Conservation (phyloP, 2,329 filamentous ascomycete species). For the Xylaria sp. region DNA sequence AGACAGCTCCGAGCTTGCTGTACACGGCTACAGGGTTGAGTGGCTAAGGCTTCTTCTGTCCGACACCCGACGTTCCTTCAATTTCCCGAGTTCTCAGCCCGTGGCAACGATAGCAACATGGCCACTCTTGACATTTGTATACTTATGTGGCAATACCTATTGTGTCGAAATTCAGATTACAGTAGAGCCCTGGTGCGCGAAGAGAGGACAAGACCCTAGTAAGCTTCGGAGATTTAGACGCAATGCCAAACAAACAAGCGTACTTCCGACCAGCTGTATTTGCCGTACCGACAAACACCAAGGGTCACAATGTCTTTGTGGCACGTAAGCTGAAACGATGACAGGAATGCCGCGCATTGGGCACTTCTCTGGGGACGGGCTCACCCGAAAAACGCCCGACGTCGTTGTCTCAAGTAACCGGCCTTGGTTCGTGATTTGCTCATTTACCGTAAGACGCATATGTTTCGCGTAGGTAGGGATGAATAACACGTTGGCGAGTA, state of each 20-base stretch:
- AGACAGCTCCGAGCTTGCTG: neutral
- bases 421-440: neutral
- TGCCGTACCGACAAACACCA: neutral
- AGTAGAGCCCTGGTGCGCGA: neutral
- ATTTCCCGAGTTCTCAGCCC: constrained; percentile 10
- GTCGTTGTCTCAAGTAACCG: constrained; percentile 1
- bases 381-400: neutral
- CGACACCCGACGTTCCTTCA: neutral
- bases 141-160: neutral
- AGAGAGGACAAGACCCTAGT: neutral
- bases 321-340: constrained; percentile 8
- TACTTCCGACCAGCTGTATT: too few species aligned
- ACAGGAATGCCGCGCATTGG: neutral
- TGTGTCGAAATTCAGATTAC: neutral
- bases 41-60: neutral
- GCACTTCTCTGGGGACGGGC: neutral
- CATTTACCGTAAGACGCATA: neutral
- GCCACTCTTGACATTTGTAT: neutral
- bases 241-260: too few species aligned
- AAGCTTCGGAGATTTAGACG: neutral
- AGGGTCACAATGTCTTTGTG: neutral
- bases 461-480: neutral
- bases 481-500: neutral
- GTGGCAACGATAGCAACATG: constrained; percentile 4
- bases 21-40: neutral